Conservation (phyloP, 1,284 basidiomycete genomes). For the Marasmius oreades region DNA sequence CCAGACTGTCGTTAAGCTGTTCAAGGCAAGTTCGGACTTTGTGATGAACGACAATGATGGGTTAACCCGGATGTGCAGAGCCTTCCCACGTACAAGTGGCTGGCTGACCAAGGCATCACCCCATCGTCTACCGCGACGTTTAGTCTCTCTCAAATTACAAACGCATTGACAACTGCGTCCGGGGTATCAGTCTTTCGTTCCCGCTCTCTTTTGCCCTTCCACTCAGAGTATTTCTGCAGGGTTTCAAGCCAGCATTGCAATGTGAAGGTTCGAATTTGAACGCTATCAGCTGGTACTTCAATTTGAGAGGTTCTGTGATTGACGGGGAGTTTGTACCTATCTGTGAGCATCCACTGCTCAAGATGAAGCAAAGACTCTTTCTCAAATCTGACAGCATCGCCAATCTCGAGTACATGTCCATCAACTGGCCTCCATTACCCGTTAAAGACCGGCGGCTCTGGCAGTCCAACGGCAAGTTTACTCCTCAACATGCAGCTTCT, state of each 20-base stretch:
- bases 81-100: constrained; percentile 71
- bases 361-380: not conserved
- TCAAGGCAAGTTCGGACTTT: constrained; percentile 41
- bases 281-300: constrained; percentile 65
- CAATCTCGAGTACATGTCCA: constrained; percentile 47
- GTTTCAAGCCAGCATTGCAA: constrained; percentile 54
- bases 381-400: constrained; percentile 41
- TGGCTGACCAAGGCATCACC: constrained; percentile 67
- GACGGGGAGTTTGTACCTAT: constrained; percentile 64
- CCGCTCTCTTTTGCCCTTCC: not conserved
- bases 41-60: too few species aligned
- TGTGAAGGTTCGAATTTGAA: constrained; percentile 49
- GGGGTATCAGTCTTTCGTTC: constrained; percentile 28
- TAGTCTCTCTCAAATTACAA: constrained; percentile 51
- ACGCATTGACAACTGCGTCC: constrained; percentile 52
- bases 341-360: constrained; percentile 32
- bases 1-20: constrained; percentile 58
- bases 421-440: constrained; percentile 53
- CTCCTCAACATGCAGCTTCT: too few species aligned
- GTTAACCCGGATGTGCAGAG: constrained; percentile 31
- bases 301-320: constrained; percentile 61
- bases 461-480: too few species aligned
- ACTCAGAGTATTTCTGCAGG: constrained; percentile 18
- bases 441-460: not conserved
- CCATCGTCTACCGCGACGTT: constrained; percentile 58